These are phyloP conservation scores for Penicillium atrosanguineum DNA, from an alignment of 495 filamentous ascomycete genomes.

Conservation along the genomic window DNA sequence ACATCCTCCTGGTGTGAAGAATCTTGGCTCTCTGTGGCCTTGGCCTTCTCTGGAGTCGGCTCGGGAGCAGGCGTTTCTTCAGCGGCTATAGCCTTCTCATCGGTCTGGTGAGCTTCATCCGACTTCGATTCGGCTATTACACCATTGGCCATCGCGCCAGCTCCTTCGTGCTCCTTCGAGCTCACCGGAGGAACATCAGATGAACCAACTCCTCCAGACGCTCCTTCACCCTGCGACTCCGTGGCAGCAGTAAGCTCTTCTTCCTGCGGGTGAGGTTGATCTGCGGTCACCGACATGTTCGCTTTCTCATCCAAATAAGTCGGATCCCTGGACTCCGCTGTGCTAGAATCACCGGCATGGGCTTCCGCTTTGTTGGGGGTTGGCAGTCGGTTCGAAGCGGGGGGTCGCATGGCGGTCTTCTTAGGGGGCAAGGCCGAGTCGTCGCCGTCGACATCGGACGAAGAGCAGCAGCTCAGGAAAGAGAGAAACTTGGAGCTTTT, in stretches of 20 bases:
- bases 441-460: slow-evolving; percentile 59
- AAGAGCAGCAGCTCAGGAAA: slow-evolving; percentile 78
- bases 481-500: slow-evolving; percentile 57
- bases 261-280: slow-evolving; percentile 32
- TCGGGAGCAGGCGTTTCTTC: slow-evolving; percentile 16
- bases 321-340: slow-evolving; percentile 55
- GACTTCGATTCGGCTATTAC: slow-evolving; percentile 13
- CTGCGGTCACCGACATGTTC: slow-evolving; percentile 33
- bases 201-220: slow-evolving; percentile 12
- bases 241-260: slow-evolving; percentile 27
- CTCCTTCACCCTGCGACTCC: slow-evolving; percentile 27
- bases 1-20: slow-evolving; percentile 30
- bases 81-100: slow-evolving; percentile 8
- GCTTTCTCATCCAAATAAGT: slow-evolving; percentile 51
- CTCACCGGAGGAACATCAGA: slow-evolving; percentile 11
- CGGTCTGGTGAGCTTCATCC: slow-evolving; percentile 6
- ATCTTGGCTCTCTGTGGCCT: slow-evolving; percentile 14
- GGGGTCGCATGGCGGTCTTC: slow-evolving; percentile 56
- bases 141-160: slow-evolving; percentile 5
- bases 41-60: slow-evolving; percentile 8
- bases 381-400: slow-evolving; percentile 52
- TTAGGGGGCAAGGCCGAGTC: slow-evolving; percentile 64
- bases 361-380: slow-evolving; percentile 52
- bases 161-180: slow-evolving; percentile 10
- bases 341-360: slow-evolving; percentile 51